Base-by-base conservation (phyloP, 1,284 basidiomycete species). In the Pseudozyma tsukubaensis region DNA sequence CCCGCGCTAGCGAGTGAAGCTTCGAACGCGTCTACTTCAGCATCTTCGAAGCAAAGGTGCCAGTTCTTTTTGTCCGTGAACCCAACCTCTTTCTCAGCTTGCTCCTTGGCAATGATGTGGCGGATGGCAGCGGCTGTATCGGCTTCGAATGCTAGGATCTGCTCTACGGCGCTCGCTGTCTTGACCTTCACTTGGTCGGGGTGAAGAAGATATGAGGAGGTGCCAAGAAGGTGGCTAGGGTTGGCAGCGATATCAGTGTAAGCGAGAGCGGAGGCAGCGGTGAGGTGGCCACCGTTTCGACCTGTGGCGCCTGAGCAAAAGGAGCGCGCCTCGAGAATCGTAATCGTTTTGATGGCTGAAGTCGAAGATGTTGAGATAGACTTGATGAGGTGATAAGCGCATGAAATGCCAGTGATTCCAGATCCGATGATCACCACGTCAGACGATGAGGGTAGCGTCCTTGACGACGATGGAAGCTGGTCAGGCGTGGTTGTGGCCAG, bases 291-390 rank as follows among this genome's bases (percentile, higher is more conserved):
- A 1, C 78, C 78, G n/a, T 80, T 80, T 2, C 78, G 54, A 2
- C 71, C 78, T 1, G 78, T 80, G 0, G 78, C 76, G 16, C 78
- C 78, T 0, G 73, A 68, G 53, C 75, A 79, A 42, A 79, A 79
- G 12, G 49, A 14, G 3, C 78, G 58, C 4, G 78, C 78, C 49
- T 79, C 78, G 12, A 78, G 5, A 19, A 79, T 50, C 11, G 57
- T 63, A 4, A 79, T 59, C 5, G 56, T 45, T 1, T 18, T 24
- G 18, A 63, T 32, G 0, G 29, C 29, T 4, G 0, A 4, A 3
- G 19, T 19, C 1, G 54, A 14, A 7, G 47, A 12, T 18, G 50
- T 19, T 1, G 54, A 50, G 43, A 51, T 12, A 48, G n/a, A 3
- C 14, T 6, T 53, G 32, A 64, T 39, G 40, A 78, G 67, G 42